Evolutionary conservation across 108 stramenopile species (phyloP).

Genomic region (Nitzschia inconspicua): DNA sequence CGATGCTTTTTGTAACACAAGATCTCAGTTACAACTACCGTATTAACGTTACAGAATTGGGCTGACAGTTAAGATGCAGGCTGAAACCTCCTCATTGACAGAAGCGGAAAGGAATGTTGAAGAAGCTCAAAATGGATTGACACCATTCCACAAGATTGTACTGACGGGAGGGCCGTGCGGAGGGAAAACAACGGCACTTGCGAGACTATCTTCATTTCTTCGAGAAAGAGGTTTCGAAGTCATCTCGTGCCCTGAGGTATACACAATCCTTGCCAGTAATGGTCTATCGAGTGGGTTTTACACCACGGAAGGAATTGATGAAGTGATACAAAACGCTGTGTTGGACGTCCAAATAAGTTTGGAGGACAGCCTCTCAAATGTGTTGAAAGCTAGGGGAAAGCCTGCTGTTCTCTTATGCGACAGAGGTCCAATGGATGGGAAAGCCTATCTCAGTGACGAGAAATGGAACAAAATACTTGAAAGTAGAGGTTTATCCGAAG

Average conservation of each 20-base stretch:
- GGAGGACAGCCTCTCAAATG: conserved; percentile 82
- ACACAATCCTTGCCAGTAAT: conserved; percentile 82
- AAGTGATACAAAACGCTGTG: conserved; percentile 79
- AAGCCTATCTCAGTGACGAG: conserved; percentile 76
- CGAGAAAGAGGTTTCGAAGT: conserved; percentile 87
- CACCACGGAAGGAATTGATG: conserved; percentile 75
- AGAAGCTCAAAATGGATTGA: neutral
- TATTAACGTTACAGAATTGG: too few relatives aligned
- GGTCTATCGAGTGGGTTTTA: conserved; percentile 74
- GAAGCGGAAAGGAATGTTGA: conserved; percentile 32
- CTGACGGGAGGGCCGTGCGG: conserved; percentile 96
- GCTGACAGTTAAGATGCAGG: too few relatives aligned
- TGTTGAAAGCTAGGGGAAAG: conserved; percentile 73
- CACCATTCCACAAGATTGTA: conserved; percentile 12
- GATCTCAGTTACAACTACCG: too few relatives aligned
- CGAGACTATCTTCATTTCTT: conserved; percentile 58
- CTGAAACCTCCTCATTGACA: too few relatives aligned
- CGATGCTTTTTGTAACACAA: too few relatives aligned
- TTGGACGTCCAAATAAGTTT: conserved; percentile 80
- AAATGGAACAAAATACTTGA: conserved; percentile 64
- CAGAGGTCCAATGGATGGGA: conserved; percentile 92
- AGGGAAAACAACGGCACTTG: conserved; percentile 92
- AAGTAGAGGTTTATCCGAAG: conserved; percentile 42
- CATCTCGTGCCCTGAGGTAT: conserved; percentile 88
- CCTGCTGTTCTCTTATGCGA: conserved; percentile 91